A percentile compares a stretch with the other conserved stretches of the same genome.
phyloP scores from a whole-genome alignment of 179 eudicot genomes.

The Monotropa hypopitys region DNA sequence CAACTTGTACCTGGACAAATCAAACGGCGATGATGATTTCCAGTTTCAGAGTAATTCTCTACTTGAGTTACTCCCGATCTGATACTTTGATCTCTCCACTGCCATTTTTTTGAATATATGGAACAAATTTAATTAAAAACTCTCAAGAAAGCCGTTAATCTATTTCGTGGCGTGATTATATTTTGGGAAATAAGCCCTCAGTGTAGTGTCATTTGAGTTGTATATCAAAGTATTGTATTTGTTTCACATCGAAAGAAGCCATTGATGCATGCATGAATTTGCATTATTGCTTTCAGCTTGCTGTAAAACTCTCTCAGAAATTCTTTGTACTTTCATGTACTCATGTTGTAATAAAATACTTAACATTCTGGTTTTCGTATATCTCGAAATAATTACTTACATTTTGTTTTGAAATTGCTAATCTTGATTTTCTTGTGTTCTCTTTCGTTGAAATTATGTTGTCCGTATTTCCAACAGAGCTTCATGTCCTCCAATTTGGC shows the following conservation, averaged over 20 bases:
- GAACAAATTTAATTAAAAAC: neutral
- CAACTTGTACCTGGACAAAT: neutral
- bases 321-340: neutral
- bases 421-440: neutral
- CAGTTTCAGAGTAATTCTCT: neutral
- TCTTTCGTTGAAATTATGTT: neutral
- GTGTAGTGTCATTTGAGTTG: slow-evolving; percentile 4
- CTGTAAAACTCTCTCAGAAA: neutral
- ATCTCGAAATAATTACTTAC: neutral
- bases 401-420: neutral
- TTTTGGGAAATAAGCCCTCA: neutral
- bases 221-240: neutral
- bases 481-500: neutral
- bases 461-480: neutral
- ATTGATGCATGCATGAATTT: neutral
- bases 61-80: neutral
- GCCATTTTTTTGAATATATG: neutral
- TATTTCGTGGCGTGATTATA: neutral
- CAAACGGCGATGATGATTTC: neutral
- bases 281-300: neutral
- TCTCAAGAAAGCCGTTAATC: neutral
- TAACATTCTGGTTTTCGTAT: neutral
- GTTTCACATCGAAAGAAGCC: neutral
- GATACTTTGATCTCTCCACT: neutral
- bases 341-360: neutral